Percentiles rank a stretch among this genome's conserved stretches.
These are phyloP conservation scores for Suillus spraguei DNA, from an alignment of 768 basidiomycete species.

Conservation along the genomic window DNA sequence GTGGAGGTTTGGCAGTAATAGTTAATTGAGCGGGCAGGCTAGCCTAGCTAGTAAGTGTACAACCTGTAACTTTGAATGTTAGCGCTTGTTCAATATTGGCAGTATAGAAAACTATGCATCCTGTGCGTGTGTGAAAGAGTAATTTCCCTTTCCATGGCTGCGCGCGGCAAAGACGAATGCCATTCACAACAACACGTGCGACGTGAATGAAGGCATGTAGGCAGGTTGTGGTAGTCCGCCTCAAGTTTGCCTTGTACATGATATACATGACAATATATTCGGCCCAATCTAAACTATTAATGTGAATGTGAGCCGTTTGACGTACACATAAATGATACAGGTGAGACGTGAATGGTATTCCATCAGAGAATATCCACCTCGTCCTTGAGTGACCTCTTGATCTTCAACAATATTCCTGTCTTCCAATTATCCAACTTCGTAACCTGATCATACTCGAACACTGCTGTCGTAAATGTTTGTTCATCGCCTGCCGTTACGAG, in stretches of 20 bases:
- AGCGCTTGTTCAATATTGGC: background rate
- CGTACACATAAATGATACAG: background rate
- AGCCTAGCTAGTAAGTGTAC: background rate
- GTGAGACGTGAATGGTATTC: background rate
- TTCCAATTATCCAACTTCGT: slow-evolving; percentile 97
- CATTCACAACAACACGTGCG: background rate
- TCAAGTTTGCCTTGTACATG: background rate
- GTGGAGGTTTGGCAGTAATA: too few species aligned
- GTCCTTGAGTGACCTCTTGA: slow-evolving; percentile 79
- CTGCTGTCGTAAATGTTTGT: slow-evolving; percentile 77
- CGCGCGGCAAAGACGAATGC: background rate
- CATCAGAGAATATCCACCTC: slow-evolving; percentile 43
- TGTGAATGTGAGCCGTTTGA: background rate
- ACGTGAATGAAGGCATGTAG: background rate
- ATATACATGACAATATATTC: slow-evolving; percentile 5
- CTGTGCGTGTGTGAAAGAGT: background rate
- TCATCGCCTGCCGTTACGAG: slow-evolving; percentile 72
- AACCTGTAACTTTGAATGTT: background rate
- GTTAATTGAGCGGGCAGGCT: background rate
- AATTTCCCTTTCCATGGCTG: background rate
- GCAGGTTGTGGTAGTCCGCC: background rate
- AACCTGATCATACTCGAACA: slow-evolving; percentile 91
- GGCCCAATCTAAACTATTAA: background rate
- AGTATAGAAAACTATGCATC: background rate
- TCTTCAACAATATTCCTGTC: slow-evolving; percentile 85